Conservation (phyloP, 192 early-diverging fungal genomes). For the Gorgonomyces haynaldii region DNA sequence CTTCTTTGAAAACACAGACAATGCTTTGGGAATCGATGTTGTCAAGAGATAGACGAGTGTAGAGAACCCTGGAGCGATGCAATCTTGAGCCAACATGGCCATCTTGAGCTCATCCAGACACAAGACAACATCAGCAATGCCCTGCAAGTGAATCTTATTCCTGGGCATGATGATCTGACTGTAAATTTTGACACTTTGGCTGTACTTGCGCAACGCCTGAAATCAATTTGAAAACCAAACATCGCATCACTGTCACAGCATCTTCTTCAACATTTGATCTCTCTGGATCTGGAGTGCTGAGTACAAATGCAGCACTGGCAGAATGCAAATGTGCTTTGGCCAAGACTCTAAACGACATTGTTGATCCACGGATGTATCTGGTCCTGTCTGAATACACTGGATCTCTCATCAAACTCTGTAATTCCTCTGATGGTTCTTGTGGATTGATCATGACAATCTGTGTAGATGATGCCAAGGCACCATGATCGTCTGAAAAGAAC, state of each 20-base stretch:
- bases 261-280: constrained; percentile 43
- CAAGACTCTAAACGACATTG: constrained; percentile 47
- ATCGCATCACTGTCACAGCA: constrained; percentile 58
- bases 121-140: constrained; percentile 55
- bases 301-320: constrained; percentile 52
- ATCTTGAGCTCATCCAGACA: constrained; percentile 64
- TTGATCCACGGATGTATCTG: constrained; percentile 56
- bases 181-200: constrained; percentile 14
- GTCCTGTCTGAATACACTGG: constrained; percentile 56
- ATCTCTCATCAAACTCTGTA: constrained; percentile 36
- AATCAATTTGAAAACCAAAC: constrained; percentile 5
- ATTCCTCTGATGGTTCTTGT: constrained; percentile 21
- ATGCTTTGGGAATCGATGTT: constrained; percentile 44
- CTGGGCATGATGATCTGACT: constrained; percentile 59
- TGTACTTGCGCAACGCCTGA: constrained; percentile 2
- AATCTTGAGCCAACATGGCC: constrained; percentile 58
- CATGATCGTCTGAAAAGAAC: constrained; percentile 69
- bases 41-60: constrained; percentile 56
- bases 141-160: constrained; percentile 58
- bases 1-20: constrained; percentile 18
- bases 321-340: constrained; percentile 33
- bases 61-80: constrained; percentile 58
- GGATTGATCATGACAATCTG: constrained; percentile 57
- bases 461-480: constrained; percentile 49
- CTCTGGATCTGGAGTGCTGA: constrained; percentile 39